Conservation (phyloP, 192 early-diverging fungal species). For the Backusella australiensis region DNA sequence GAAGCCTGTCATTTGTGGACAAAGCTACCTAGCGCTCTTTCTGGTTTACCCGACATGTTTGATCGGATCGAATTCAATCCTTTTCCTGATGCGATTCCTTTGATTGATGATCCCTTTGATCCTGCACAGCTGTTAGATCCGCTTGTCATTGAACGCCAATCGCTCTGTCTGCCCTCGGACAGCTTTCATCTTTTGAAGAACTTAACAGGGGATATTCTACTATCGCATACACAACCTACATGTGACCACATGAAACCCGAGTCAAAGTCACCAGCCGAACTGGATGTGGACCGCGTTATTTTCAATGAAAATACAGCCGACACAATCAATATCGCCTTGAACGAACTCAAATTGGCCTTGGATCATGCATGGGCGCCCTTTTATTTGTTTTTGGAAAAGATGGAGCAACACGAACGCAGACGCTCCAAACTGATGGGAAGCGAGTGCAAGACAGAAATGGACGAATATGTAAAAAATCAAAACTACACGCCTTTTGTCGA, state of each 20-base stretch:
- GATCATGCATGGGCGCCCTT: constrained; percentile 63
- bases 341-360: constrained; percentile 57
- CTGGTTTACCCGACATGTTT: constrained; percentile 47
- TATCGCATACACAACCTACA: constrained; percentile 68
- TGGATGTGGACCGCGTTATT: constrained; percentile 66
- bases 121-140: constrained; percentile 66
- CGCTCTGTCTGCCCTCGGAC: constrained; percentile 59
- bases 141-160: constrained; percentile 62
- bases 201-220: constrained; percentile 59
- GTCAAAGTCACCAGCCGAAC: constrained; percentile 62
- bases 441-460: constrained; percentile 14
- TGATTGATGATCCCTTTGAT: constrained; percentile 57
- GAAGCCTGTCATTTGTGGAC: constrained; percentile 37
- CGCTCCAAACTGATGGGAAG: constrained; percentile 27
- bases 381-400: constrained; percentile 29
- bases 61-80: constrained; percentile 48
- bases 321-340: constrained; percentile 52
- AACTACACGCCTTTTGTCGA: constrained; percentile 43
- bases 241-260: constrained; percentile 70
- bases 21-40: constrained; percentile 42
- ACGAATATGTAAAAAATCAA: constrained; percentile 26
- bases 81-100: constrained; percentile 34
- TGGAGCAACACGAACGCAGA: constrained; percentile 17
- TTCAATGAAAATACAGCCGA: constrained; percentile 63
- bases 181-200: constrained; percentile 66